A percentile compares a stretch with the other conserved stretches of the same genome.
Evolutionary conservation across 192 early-diverging fungal genomes (phyloP).

Genomic region (Linnemannia exigua): DNA sequence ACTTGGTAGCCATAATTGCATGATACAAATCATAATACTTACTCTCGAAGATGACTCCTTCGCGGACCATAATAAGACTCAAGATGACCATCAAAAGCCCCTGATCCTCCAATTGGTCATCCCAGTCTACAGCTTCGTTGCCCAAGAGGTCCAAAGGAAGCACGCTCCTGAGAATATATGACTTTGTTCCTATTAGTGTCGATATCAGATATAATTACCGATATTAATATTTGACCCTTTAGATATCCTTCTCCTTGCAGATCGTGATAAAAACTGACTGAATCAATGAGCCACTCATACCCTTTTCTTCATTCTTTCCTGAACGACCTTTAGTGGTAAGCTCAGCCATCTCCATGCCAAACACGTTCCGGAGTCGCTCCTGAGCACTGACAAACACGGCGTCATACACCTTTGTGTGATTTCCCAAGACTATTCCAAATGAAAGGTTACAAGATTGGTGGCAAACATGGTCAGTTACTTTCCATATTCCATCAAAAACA

Average conservation of each 20-base stretch:
- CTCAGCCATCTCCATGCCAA: conserved; percentile 77
- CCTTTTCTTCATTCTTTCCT: conserved; percentile 30
- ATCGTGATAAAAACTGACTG: no score
- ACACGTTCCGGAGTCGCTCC: conserved; percentile 60
- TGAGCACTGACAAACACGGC: conserved; percentile 67
- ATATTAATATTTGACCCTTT: neutral
- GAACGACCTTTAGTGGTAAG: conserved; percentile 57
- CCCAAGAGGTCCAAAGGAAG: conserved; percentile 52
- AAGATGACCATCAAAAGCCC: conserved; percentile 73
- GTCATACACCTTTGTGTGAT: conserved; percentile 59
- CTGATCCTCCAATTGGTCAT: conserved; percentile 52
- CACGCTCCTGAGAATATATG: conserved; percentile 61
- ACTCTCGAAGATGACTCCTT: conserved; percentile 63
- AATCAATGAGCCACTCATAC: conserved; percentile 1
- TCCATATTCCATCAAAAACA: neutral
- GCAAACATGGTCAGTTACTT: neutral
- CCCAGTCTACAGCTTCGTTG: conserved; percentile 54
- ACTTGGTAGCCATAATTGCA: neutral
- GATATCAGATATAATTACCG: neutral
- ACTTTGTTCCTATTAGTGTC: conserved; percentile 28
- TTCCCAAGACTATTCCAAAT: conserved; percentile 62
- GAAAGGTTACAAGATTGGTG: neutral
- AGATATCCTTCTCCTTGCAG: neutral
- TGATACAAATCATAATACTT: neutral
- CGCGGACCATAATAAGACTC: conserved; percentile 70